Percentiles rank a stretch among this genome's conserved stretches.
These are phyloP conservation scores for Corchorus capsularis DNA, from an alignment of 345 rosid genomes.

Conservation along the genomic window DNA sequence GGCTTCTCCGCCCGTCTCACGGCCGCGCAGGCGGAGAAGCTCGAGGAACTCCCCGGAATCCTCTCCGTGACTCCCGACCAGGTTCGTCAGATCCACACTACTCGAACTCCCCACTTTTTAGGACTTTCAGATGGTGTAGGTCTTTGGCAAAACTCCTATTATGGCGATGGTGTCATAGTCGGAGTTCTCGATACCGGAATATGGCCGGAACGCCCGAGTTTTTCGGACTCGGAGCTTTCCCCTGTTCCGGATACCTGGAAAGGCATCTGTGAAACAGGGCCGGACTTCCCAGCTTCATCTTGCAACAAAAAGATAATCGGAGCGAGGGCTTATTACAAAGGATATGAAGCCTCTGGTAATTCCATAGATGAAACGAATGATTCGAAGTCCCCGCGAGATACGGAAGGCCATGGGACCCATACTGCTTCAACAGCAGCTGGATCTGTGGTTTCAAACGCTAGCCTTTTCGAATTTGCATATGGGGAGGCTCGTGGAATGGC, in stretches of 20 bases:
- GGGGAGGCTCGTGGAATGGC: constrained; percentile 97
- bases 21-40: constrained; percentile 42
- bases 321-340: constrained; percentile 68
- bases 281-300: constrained; percentile 61
- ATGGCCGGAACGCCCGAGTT: constrained; percentile 82
- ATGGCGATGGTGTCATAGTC: constrained; percentile 70
- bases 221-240: constrained; percentile 49
- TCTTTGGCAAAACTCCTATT: constrained; percentile 66
- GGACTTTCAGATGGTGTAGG: constrained; percentile 61
- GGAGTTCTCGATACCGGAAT: constrained; percentile 90
- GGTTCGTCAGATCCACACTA: constrained; percentile 77
- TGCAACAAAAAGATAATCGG: constrained; percentile 85
- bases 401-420: constrained; percentile 89
- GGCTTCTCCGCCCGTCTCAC: constrained; percentile 89
- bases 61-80: constrained; percentile 69
- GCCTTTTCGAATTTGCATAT: constrained; percentile 54
- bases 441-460: constrained; percentile 60
- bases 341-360: constrained; percentile 43
- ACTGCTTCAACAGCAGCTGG: constrained; percentile 93
- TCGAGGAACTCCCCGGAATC: constrained; percentile 50
- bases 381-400: constrained; percentile 72
- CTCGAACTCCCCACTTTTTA: constrained; percentile 72
- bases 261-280: constrained; percentile 61
- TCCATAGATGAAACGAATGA: constrained; percentile 48
- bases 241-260: constrained; percentile 64